phyloP scores from a whole-genome alignment of 805 yeast genomes.

The Pichia thaimueangensis region DNA sequence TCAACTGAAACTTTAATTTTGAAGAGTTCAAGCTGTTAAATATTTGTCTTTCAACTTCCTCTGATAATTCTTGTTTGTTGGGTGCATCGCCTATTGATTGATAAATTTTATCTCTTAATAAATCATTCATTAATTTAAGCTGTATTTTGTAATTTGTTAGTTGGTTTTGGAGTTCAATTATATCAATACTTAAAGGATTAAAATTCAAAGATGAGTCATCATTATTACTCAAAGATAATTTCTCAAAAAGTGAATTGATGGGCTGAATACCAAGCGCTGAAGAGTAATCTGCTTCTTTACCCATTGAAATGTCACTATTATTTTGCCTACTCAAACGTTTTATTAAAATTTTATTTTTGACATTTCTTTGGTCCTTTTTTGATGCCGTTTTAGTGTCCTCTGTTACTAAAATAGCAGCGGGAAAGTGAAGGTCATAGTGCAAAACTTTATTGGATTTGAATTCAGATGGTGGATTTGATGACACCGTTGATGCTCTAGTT shows the following conservation, averaged over 20 bases:
- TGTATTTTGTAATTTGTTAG: slow-evolving; percentile 31
- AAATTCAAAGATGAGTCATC: background rate
- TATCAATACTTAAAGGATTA: slow-evolving; percentile 13
- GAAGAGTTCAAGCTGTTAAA: slow-evolving; percentile 4
- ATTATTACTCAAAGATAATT: background rate
- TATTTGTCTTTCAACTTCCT: slow-evolving; percentile 15
- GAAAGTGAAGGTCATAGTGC: background rate
- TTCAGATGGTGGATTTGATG: slow-evolving; percentile 4
- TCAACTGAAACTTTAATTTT: slow-evolving; percentile 1
- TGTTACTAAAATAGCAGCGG: background rate
- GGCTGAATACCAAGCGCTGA: background rate
- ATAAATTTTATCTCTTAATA: slow-evolving; percentile 22
- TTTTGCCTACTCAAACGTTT: slow-evolving; percentile 6
- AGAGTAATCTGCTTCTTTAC: background rate
- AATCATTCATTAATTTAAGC: slow-evolving; percentile 26
- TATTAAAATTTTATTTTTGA: background rate
- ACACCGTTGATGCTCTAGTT: slow-evolving; percentile 11
- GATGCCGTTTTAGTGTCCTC: background rate
- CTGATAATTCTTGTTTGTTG: slow-evolving; percentile 15
- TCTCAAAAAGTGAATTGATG: background rate
- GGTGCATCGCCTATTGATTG: background rate
- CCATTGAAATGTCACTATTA: slow-evolving; percentile 6
- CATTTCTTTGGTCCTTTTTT: background rate
- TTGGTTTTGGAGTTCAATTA: slow-evolving; percentile 26
- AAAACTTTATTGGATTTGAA: background rate